Conservation (phyloP, 768 basidiomycete genomes). For the Gelatoporia subvermispora region DNA sequence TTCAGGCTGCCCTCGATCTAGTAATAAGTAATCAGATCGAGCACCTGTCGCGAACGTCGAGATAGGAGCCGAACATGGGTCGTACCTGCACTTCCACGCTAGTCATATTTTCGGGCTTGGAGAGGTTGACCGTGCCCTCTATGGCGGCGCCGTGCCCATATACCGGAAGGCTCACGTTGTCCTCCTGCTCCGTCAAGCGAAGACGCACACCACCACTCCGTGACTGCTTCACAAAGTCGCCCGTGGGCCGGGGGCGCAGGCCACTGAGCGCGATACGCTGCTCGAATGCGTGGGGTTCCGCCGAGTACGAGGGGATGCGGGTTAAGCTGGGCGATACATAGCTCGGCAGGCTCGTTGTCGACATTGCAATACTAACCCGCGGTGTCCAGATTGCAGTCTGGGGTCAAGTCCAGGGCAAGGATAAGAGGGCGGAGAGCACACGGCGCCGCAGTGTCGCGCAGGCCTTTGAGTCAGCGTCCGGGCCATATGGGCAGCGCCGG, state of each 20-base stretch:
- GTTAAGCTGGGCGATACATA: constrained; percentile 37
- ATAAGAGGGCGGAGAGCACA: no score
- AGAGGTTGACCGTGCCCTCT: constrained; percentile 51
- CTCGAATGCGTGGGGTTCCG: constrained; percentile 49
- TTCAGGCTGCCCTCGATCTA: constrained; percentile 60
- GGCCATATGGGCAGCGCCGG: no score
- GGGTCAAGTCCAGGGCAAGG: no score
- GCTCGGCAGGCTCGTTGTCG: constrained; percentile 47
- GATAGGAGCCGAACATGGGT: background rate
- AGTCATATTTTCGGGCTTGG: constrained; percentile 49
- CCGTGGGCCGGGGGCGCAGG: constrained; percentile 32
- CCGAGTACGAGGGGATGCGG: constrained; percentile 47
- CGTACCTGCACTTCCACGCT: constrained; percentile 63
- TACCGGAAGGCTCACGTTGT: constrained; percentile 45
- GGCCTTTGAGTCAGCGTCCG: no score
- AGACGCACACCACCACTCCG: constrained; percentile 49
- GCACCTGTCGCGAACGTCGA: no score
- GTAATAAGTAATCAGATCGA: constrained; percentile 3
- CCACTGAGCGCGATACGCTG: constrained; percentile 42
- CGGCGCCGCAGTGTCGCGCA: no score
- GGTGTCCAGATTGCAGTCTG: no score
- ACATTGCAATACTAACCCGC: no score
- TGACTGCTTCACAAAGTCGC: constrained; percentile 55
- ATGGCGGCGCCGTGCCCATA: constrained; percentile 50
- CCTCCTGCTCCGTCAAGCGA: constrained; percentile 48